Percentiles rank a stretch among this genome's conserved stretches.
phyloP scores from a whole-genome alignment of 2,329 filamentous ascomycete genomes.

The Magnaporthales sp. region DNA sequence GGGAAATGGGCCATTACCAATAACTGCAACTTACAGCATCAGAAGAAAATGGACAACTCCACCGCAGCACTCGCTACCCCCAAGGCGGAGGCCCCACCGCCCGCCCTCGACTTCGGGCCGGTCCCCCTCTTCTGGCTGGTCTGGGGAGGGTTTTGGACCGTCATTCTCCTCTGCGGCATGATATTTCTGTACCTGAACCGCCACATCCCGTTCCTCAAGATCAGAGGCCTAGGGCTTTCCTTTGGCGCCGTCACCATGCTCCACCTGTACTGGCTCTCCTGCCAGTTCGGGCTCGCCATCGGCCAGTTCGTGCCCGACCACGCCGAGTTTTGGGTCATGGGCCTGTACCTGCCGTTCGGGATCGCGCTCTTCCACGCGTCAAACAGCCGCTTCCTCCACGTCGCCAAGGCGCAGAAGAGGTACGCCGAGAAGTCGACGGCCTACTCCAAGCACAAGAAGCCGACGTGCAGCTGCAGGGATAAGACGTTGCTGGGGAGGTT shows the following conservation, averaged over 20 bases:
- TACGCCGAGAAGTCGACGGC: conserved; percentile 21
- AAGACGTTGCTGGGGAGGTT: neutral
- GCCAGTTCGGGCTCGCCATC: conserved; percentile 30
- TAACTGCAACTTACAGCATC: neutral
- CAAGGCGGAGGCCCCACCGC: neutral
- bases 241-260: conserved; percentile 29
- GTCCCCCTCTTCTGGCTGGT: neutral
- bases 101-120: neutral
- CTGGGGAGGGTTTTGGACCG: neutral
- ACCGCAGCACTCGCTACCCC: neutral
- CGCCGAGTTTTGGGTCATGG: conserved; percentile 51
- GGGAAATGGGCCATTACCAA: neutral
- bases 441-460: neutral
- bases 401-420: conserved; percentile 39
- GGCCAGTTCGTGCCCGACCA: conserved; percentile 25
- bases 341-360: conserved; percentile 46
- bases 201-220: conserved; percentile 19
- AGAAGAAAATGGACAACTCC: neutral
- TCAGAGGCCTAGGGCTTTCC: conserved; percentile 30
- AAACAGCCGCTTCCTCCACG: conserved; percentile 41
- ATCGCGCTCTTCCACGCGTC: conserved; percentile 50
- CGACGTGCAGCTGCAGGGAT: neutral
- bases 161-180: neutral
- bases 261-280: conserved; percentile 28
- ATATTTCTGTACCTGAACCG: neutral